Evolutionary conservation across 192 early-diverging fungal species (phyloP), one percentile per base, ranked within the genome.

Genomic region (Backusella sp.): DNA sequence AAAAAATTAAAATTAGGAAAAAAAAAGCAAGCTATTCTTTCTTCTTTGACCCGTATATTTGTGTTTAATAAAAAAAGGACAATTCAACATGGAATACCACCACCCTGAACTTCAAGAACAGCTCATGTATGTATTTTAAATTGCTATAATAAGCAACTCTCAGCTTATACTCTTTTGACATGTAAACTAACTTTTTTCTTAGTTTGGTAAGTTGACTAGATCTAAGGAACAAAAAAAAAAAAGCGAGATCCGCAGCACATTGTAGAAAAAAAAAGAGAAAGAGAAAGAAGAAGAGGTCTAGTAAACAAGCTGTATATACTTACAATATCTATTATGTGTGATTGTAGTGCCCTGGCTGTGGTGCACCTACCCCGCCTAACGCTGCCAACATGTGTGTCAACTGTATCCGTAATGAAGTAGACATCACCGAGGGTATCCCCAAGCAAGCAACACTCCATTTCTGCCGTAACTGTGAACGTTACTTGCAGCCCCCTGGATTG

Each of bases 341-440:
- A n/a, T 19, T 62, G 23, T 70, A 81, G 80, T 81, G 80, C 52
- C 80, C 80, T 52, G 80, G 80, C 21, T 99, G 98, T 87, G 98
- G 97, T 75, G 92, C 92, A 8, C 90, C 94, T 6, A 97, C 97
- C 74, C 90, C 96, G 46, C 97, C 98, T 30, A 99, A 99, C 84
- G 94, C 96, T 35, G 96, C 98, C 52, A 98, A 97, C 87, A 96
- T 98, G 96, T 99, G 98, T 84, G 91, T 97, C 75, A 95, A 96
- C 89, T 99, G 98, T 85, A 97, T 99, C 82, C 94, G 96, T 59
- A 93, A 91, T 68, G 93, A 96, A 71, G 96, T 98, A 52, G 98
- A 99, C 79, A 98, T 99, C 79, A 98, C 97, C 11, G 98, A 99
- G 82, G 97, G 96, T 34, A 99, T 97, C 70, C 98, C 98, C 37